phyloP scores from a whole-genome alignment of 371 early-diverging fungal species.

The Mucor lusitanicus region DNA sequence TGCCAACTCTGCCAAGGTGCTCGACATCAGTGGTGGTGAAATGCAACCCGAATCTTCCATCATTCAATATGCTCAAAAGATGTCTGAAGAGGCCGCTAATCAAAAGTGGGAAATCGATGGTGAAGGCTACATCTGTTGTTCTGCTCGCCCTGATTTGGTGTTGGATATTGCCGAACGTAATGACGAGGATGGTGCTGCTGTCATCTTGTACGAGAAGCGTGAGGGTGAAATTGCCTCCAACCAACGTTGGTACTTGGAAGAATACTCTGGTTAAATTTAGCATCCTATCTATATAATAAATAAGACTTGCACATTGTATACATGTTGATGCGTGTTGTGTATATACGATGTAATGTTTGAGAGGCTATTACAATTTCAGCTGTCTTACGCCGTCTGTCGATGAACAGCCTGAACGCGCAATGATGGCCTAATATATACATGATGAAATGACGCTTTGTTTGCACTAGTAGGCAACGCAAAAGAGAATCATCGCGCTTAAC shows the following conservation, averaged over 20 bases:
- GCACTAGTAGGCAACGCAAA: too few relatives aligned
- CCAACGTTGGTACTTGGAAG: slow-evolving; percentile 32
- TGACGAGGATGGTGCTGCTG: slow-evolving; percentile 27
- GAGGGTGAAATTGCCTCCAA: slow-evolving; percentile 35
- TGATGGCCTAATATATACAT: too few relatives aligned
- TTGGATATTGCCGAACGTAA: slow-evolving; percentile 32
- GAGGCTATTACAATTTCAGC: neutral
- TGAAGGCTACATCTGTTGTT: slow-evolving; percentile 31
- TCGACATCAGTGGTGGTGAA: slow-evolving; percentile 34
- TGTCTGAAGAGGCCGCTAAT: slow-evolving; percentile 30
- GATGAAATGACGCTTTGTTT: too few relatives aligned
- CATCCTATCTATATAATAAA: neutral
- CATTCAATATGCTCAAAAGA: slow-evolving; percentile 36
- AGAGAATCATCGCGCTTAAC: too few relatives aligned
- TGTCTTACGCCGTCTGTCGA: too few relatives aligned
- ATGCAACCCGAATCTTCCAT: slow-evolving; percentile 30
- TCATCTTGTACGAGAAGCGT: slow-evolving; percentile 33
- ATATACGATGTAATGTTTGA: neutral
- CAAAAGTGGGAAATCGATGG: slow-evolving; percentile 35
- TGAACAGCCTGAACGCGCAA: too few relatives aligned
- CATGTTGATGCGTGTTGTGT: too few relatives aligned
- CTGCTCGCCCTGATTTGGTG: slow-evolving; percentile 32
- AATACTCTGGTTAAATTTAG: slow-evolving; percentile 4
- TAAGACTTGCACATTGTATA: too few relatives aligned
- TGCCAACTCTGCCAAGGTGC: slow-evolving; percentile 34